phyloP scores from a whole-genome alignment of 2,329 filamentous ascomycete genomes.

The Monilinia laxa region DNA sequence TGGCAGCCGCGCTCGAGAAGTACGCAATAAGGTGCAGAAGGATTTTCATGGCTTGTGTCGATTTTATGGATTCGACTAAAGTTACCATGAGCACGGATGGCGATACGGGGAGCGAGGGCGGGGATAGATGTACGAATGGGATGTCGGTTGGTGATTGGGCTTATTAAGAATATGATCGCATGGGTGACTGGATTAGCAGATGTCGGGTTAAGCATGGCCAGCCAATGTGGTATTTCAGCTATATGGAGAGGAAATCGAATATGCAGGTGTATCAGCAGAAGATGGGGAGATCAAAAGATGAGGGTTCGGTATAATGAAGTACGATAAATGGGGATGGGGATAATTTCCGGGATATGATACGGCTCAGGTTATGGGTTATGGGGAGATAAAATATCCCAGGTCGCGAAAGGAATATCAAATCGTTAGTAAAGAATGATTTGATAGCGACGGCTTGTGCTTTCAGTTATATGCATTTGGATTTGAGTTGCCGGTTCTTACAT shows the following conservation, averaged over 20 bases:
- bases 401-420: neutral
- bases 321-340: too few species aligned
- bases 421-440: neutral
- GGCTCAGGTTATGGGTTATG: neutral
- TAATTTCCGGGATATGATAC: neutral
- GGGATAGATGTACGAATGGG: slow-evolving; percentile 15
- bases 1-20: neutral
- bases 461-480: neutral
- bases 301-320: neutral
- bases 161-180: too few species aligned
- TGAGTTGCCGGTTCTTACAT: neutral
- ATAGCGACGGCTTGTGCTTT: neutral
- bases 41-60: slow-evolving; percentile 27
- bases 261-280: neutral
- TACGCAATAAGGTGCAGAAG: neutral
- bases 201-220: slow-evolving; percentile 26
- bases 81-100: too few species aligned
- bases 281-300: neutral
- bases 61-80: slow-evolving; percentile 22
- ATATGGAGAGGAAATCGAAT: slow-evolving; percentile 21
- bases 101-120: neutral
- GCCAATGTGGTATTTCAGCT: slow-evolving; percentile 28
- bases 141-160: too few species aligned
- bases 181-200: neutral
- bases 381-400: neutral